Evolutionary conservation across 139 green algal genomes (phyloP).

Genomic region (Auxenochlorella pyrenoidosa): DNA sequence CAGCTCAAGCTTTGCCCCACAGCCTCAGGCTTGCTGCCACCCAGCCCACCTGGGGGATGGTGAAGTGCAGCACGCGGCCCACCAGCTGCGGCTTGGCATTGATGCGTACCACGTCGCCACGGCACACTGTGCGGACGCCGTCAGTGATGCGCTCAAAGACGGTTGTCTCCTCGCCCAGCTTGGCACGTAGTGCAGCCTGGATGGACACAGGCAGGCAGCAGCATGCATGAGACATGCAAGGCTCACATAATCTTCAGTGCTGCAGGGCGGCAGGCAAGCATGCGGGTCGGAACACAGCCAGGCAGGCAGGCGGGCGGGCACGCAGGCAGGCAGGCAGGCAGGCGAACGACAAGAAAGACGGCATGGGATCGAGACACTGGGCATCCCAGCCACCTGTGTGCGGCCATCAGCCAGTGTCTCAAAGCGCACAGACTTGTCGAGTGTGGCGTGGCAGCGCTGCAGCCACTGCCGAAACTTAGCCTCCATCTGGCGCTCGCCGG

Average conservation of each 20-base stretch:
- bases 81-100: conserved; percentile 64
- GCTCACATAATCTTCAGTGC: too few relatives aligned
- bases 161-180: conserved; percentile 63
- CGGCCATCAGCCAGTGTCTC: conserved; percentile 45
- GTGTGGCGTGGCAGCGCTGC: conserved; percentile 64
- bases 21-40: background rate
- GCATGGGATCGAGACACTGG: background rate
- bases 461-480: conserved; percentile 76
- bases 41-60: conserved; percentile 52
- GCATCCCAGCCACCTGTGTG: conserved; percentile 45
- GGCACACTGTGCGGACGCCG: conserved; percentile 40
- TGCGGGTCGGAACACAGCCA: too few relatives aligned
- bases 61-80: conserved; percentile 67
- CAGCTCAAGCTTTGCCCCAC: background rate
- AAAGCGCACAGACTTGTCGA: conserved; percentile 78
- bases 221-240: background rate
- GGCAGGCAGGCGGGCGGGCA: background rate
- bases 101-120: conserved; percentile 70
- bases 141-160: conserved; percentile 69
- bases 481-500: conserved; percentile 62
- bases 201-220: conserved; percentile 34
- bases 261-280: too few relatives aligned
- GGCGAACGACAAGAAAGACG: background rate
- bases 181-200: conserved; percentile 49
- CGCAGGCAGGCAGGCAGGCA: background rate